A percentile compares a stretch with the other conserved stretches of the same genome.
phyloP scores from a whole-genome alignment of 2,329 filamentous ascomycete species.

The Alternaria postmessia region DNA sequence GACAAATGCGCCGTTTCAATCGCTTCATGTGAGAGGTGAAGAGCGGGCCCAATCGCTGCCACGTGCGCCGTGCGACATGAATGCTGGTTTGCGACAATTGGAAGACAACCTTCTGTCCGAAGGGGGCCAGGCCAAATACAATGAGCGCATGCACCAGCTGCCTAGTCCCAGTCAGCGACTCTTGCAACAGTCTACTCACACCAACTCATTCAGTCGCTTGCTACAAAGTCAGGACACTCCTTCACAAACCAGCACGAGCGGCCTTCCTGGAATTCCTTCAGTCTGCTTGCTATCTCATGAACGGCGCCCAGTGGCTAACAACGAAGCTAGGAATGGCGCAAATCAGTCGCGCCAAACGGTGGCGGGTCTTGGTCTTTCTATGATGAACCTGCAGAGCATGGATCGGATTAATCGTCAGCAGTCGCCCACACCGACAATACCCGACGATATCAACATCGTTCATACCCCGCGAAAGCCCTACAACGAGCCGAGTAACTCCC shows the following conservation, averaged over 20 bases:
- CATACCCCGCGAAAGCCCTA: conserved; percentile 21
- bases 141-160: conserved; percentile 17
- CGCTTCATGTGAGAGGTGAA: conserved; percentile 22
- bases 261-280: conserved; percentile 48
- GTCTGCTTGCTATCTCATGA: conserved; percentile 50
- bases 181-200: conserved; percentile 26
- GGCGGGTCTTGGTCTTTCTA: conserved; percentile 45
- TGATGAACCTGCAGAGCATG: conserved; percentile 39
- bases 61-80: conserved; percentile 24
- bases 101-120: not conserved
- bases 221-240: conserved; percentile 32
- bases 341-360: conserved; percentile 32
- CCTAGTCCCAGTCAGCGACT: conserved; percentile 23
- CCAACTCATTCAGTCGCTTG: conserved; percentile 29
- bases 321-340: conserved; percentile 29
- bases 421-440: conserved; percentile 43
- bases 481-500: conserved; percentile 27
- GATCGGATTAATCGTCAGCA: conserved; percentile 35
- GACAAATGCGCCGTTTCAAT: conserved; percentile 12
- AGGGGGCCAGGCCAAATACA: conserved; percentile 11
- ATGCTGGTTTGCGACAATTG: conserved; percentile 15
- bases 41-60: conserved; percentile 23
- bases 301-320: conserved; percentile 37
- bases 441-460: conserved; percentile 33
- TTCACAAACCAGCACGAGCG: conserved; percentile 45